phyloP scores from a whole-genome alignment of 768 basidiomycete genomes.

The Russula emetica region DNA sequence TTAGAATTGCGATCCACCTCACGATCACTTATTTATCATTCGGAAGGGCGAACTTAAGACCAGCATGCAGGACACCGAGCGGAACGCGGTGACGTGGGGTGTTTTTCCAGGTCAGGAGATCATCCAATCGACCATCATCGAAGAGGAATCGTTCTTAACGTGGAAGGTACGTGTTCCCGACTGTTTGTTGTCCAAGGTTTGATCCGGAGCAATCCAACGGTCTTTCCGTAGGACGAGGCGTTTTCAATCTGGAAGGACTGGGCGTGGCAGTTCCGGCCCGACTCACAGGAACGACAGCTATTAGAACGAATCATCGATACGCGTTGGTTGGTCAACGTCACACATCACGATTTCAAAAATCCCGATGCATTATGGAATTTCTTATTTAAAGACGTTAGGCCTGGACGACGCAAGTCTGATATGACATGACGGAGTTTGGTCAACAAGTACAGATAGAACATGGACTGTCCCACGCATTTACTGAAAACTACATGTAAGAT shows the following conservation, averaged over 20 bases:
- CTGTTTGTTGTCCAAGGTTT: too few species aligned
- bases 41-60: slow-evolving; percentile 69
- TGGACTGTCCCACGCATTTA: not conserved
- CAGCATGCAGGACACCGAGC: slow-evolving; percentile 71
- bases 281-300: slow-evolving; percentile 64
- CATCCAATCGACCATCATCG: slow-evolving; percentile 93
- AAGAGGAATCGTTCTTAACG: slow-evolving; percentile 86
- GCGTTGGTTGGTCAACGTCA: slow-evolving; percentile 87
- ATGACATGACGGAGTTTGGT: slow-evolving; percentile 1
- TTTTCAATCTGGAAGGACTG: slow-evolving; percentile 96
- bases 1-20: not conserved
- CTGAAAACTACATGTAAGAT: slow-evolving; percentile 14
- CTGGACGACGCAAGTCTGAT: slow-evolving; percentile 6
- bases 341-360: slow-evolving; percentile 91
- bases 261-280: slow-evolving; percentile 80
- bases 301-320: slow-evolving; percentile 66
- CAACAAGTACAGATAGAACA: not conserved
- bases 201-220: not conserved
- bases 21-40: not conserved
- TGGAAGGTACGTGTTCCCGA: slow-evolving; percentile 73
- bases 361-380: slow-evolving; percentile 79
- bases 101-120: slow-evolving; percentile 97
- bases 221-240: slow-evolving; percentile 72
- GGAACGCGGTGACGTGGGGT: slow-evolving; percentile 98
- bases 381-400: slow-evolving; percentile 46